Conservation (phyloP, 441 rosid species). For the Monsonia emarginata region DNA sequence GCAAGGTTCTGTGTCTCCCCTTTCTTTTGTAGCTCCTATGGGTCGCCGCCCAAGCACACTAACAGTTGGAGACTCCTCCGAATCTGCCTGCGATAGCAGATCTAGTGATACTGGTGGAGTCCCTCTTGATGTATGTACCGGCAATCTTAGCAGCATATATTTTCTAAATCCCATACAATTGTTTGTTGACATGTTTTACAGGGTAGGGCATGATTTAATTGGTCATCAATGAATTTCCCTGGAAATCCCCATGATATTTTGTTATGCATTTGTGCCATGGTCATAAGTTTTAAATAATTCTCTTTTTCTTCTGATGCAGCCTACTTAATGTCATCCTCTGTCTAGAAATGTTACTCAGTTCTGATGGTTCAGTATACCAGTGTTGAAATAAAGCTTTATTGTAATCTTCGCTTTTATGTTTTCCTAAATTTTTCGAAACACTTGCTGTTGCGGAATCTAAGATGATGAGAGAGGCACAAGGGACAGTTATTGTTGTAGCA, state of each 20-base stretch:
- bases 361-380: not conserved
- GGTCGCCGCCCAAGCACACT: conserved; percentile 37
- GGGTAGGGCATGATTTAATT: conserved; percentile 2
- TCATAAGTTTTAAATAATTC: not conserved
- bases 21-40: conserved; percentile 58
- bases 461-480: not conserved
- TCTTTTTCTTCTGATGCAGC: not conserved
- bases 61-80: conserved; percentile 43
- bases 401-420: not conserved
- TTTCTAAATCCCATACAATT: not conserved
- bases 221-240: not conserved
- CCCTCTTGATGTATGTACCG: conserved; percentile 74
- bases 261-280: not conserved
- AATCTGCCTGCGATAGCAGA: conserved; percentile 46
- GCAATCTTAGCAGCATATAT: conserved; percentile 5
- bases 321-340: not conserved
- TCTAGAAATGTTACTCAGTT: not conserved
- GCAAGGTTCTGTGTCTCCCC: conserved; percentile 69
- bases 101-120: conserved; percentile 65
- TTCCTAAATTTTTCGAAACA: not conserved
- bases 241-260: not conserved
- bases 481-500: not conserved
- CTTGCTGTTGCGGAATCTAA: not conserved
- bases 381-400: not conserved
- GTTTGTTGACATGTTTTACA: not conserved